Evolutionary conservation across 163 green algal species (phyloP).

Genomic region (Chlorella variabilis): DNA sequence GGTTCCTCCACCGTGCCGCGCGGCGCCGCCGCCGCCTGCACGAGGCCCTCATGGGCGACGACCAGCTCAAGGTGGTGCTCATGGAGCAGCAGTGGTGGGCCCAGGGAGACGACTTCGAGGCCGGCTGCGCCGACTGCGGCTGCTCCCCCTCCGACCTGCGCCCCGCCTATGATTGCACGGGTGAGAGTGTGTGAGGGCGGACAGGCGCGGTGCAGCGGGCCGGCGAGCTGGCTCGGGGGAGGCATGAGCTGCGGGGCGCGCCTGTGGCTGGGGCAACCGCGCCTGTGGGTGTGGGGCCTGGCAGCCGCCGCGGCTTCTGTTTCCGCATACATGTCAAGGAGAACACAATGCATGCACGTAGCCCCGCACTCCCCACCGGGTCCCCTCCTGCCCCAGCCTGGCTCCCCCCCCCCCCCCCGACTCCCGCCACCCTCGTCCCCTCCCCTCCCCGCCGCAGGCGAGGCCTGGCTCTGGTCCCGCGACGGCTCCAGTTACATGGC

Average conservation of each 20-base stretch:
- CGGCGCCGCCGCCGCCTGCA: slow-evolving; percentile 14
- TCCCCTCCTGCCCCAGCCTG: too few species aligned
- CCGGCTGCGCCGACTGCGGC: slow-evolving; percentile 10
- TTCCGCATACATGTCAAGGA: too few species aligned
- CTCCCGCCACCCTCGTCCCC: too few species aligned
- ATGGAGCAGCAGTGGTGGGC: slow-evolving; percentile 41
- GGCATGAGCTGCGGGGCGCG: too few species aligned
- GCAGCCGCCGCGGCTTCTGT: too few species aligned
- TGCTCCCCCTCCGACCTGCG: slow-evolving; percentile 11
- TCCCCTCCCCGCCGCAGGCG: too few species aligned
- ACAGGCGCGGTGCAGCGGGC: not conserved
- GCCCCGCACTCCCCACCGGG: too few species aligned
- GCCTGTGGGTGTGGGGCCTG: too few species aligned
- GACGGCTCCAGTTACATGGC: slow-evolving; percentile 18
- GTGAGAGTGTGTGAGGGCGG: not conserved
- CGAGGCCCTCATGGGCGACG: slow-evolving; percentile 14
- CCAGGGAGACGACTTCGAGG: slow-evolving; percentile 24
- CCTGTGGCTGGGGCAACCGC: too few species aligned
- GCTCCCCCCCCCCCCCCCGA: too few species aligned
- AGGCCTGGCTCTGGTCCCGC: slow-evolving; percentile 19
- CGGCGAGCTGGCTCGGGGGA: not conserved
- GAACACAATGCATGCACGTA: too few species aligned
- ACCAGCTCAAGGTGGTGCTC: slow-evolving; percentile 31
- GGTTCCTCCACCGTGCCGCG: slow-evolving; percentile 12
- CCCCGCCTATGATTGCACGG: slow-evolving; percentile 16